phyloP scores from a whole-genome alignment of 2,329 filamentous ascomycete genomes.

The Colletotrichum sp. region DNA sequence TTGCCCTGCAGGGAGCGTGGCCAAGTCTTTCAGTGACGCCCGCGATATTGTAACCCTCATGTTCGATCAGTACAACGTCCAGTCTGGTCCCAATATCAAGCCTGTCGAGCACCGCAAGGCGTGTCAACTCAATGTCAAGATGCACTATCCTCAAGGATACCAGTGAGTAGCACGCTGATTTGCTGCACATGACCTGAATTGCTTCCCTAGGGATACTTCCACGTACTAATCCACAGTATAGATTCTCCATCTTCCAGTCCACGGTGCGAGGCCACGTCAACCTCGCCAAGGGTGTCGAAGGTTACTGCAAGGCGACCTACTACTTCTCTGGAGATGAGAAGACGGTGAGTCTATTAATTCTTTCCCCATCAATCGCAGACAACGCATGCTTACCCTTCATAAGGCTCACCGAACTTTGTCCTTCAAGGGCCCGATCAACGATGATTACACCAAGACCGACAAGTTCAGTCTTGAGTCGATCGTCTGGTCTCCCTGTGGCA shows the following conservation, averaged over 20 bases:
- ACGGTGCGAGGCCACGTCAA: constrained; percentile 57
- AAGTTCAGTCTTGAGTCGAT: constrained; percentile 46
- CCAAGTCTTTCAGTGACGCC: constrained; percentile 28
- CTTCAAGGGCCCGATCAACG: constrained; percentile 45
- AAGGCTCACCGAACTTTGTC: constrained; percentile 41
- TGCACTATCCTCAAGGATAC: constrained; percentile 56
- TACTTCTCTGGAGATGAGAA: constrained; percentile 54
- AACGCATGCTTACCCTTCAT: not conserved
- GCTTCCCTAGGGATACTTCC: too few relatives aligned
- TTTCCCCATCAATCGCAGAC: not conserved
- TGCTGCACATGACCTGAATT: rapidly evolving
- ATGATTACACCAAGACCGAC: constrained; percentile 50
- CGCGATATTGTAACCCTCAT: constrained; percentile 50
- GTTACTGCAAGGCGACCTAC: constrained; percentile 56
- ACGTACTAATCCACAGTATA: not conserved
- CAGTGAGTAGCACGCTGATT: constrained; percentile 33
- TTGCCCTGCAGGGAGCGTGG: constrained; percentile 29
- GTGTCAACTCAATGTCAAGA: constrained; percentile 58
- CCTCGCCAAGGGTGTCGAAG: constrained; percentile 49
- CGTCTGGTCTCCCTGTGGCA: constrained; percentile 58
- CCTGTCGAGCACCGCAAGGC: constrained; percentile 53
- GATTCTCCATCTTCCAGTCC: constrained; percentile 51
- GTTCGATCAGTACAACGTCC: constrained; percentile 56
- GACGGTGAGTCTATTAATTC: constrained; percentile 35
- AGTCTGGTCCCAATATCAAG: constrained; percentile 47